These are phyloP conservation scores for Mucor lusitanicus DNA, from an alignment of 371 early-diverging fungal species.

Conservation along the genomic window DNA sequence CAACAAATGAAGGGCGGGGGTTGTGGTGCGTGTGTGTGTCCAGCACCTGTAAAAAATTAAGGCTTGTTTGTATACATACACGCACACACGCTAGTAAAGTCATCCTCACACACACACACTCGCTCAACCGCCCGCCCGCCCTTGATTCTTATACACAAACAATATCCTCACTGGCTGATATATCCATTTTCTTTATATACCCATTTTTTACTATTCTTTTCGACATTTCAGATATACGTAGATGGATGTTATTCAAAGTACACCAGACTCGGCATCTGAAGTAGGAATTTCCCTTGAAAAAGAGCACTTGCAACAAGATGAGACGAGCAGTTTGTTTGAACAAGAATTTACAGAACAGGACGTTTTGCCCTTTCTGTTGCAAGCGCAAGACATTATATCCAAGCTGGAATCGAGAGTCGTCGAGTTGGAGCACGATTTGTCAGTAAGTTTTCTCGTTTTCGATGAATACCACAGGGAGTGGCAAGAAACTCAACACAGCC, in stretches of 20 bases:
- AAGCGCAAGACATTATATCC: conserved; percentile 58
- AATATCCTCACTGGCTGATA: not conserved
- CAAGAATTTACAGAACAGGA: conserved; percentile 48
- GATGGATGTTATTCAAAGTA: not conserved
- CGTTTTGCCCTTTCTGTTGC: conserved; percentile 55
- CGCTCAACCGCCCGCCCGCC: not conserved
- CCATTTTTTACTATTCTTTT: conserved; percentile 3
- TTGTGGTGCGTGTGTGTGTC: not conserved
- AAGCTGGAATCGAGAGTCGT: conserved; percentile 58
- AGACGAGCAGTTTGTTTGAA: conserved; percentile 16
- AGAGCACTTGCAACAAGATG: not conserved
- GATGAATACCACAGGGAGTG: not conserved
- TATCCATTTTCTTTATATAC: not conserved
- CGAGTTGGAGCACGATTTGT: conserved; percentile 56
- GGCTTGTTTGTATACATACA: not conserved
- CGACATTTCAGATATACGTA: not conserved
- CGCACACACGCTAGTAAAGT: not conserved
- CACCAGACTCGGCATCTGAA: not conserved
- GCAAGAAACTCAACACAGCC: not conserved
- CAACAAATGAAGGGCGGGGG: not conserved
- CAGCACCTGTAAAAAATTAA: not conserved
- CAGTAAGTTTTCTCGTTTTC: conserved; percentile 23
- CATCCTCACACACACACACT: not conserved
- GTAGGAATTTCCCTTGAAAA: not conserved
- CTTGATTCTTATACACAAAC: not conserved